Evolutionary conservation across 768 basidiomycete genomes (phyloP).

Genomic region (Lentinula lateritia): DNA sequence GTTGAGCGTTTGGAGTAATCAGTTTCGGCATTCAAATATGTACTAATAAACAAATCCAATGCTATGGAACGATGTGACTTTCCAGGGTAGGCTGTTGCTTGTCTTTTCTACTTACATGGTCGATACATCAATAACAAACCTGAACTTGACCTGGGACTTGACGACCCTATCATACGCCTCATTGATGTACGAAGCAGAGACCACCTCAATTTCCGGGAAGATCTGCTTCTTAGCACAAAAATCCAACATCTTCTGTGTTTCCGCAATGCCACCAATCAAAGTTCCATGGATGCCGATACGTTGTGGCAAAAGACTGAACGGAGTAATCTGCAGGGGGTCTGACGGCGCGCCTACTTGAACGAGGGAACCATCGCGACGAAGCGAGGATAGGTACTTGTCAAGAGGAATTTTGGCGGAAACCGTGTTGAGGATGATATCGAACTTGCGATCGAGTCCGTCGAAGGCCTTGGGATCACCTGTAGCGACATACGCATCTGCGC

Average conservation of each 20-base stretch:
- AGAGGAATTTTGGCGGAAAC: slow-evolving; percentile 12
- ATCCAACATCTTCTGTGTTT: slow-evolving; percentile 7
- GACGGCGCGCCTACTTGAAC: neutral
- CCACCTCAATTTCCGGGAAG: neutral
- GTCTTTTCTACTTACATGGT: neutral
- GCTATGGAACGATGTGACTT: neutral
- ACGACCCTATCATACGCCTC: slow-evolving; percentile 4
- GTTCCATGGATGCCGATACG: neutral
- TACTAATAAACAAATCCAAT: neutral
- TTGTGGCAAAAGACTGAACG: neutral
- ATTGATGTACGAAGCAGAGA: slow-evolving; percentile 1
- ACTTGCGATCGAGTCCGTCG: slow-evolving; percentile 21
- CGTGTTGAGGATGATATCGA: slow-evolving; percentile 33
- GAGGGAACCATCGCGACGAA: slow-evolving; percentile 5
- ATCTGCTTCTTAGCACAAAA: neutral
- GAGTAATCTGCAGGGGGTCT: neutral
- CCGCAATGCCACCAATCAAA: neutral
- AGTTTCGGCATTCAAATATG: neutral
- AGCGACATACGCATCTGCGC: slow-evolving; percentile 37
- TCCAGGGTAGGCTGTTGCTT: neutral
- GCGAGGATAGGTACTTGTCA: neutral
- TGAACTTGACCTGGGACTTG: slow-evolving; percentile 3
- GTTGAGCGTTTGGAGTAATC: neutral
- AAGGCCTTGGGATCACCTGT: slow-evolving; percentile 33
- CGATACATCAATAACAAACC: slow-evolving; percentile 4